These are phyloP conservation scores for Populus deltoides DNA, from an alignment of 345 rosid genomes.

Conservation along the genomic window DNA sequence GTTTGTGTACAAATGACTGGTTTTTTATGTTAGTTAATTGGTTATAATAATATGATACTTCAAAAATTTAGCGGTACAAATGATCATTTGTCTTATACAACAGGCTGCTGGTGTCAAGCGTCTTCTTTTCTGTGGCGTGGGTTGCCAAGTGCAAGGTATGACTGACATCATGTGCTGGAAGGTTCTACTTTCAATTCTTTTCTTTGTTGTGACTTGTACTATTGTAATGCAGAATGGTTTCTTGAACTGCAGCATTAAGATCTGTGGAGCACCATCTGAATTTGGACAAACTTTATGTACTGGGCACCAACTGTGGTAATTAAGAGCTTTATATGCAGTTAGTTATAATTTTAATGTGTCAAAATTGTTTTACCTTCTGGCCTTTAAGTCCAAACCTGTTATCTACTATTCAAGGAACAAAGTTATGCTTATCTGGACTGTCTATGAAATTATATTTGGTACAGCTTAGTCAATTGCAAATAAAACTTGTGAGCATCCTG, in stretches of 20 bases:
- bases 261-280: slow-evolving; percentile 81
- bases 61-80: not conserved
- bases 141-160: slow-evolving; percentile 97
- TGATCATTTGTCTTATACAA: slow-evolving; percentile 11
- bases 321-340: slow-evolving; percentile 7
- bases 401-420: not conserved
- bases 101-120: slow-evolving; percentile 94
- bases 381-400: not conserved
- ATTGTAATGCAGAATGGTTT: slow-evolving; percentile 91
- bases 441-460: not conserved
- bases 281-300: slow-evolving; percentile 87
- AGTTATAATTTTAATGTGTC: not conserved
- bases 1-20: not conserved
- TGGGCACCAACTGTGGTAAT: slow-evolving; percentile 97
- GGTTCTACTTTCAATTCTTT: slow-evolving; percentile 16
- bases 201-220: slow-evolving; percentile 52
- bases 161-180: slow-evolving; percentile 9
- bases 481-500: not conserved
- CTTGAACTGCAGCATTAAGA: slow-evolving; percentile 91
- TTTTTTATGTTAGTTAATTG: not conserved
- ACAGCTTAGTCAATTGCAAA: not conserved
- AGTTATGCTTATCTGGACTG: not conserved
- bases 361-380: not conserved
- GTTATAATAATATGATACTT: not conserved
- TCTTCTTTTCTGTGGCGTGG: slow-evolving; percentile 95